Base-by-base conservation (phyloP, 116 monocot species). In the Cymodocea nodosa region DNA sequence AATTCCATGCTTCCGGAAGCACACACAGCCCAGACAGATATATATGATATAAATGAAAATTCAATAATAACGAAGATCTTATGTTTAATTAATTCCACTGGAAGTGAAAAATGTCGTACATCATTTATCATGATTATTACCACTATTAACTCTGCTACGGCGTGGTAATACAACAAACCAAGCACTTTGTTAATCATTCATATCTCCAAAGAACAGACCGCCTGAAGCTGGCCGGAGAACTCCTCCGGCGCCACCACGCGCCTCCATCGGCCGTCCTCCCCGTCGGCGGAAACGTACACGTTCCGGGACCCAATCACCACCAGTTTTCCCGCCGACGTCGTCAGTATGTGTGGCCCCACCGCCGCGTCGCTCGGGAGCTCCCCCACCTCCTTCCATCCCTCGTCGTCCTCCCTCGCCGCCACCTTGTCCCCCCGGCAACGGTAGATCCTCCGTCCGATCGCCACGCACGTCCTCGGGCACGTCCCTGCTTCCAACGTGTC, bases 381-480 rank as follows among this genome's bases (percentile, higher is more conserved):
- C 30, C 30, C 30, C 3, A 3, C 3, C 3, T 30, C 57, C 22
- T 24, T 50, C 68, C 62, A 69, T 35, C 15, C 20, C n/a, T 59
- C 68, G 4, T 35, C 64, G 6, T 30, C 55, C 23, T 52, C 74
- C 65, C 22, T 58, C 5, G 52, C 64, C 59, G 34, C 76, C 70
- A 76, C 57, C 62, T 63, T 59, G 18, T 65, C 70, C 13, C 15
- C 63, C 11, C 58, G 44, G 50, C 76, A 76, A 35, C 70, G 25
- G 64, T 76, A 76, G 64, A 76, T 20, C 57, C 16, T 59, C 10
- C 70, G 58, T 7, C 50, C 56, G 8, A 51, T 14, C 9, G 39
- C 76, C 23, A 44, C 34, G 40, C 68, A 70, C 22, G 70, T 76
- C 59, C 70, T 5, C 18, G 76, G 76, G 50, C 70, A 76, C 62